Base-by-base conservation (phyloP, 2,329 filamentous ascomycete genomes). In the Aspergillus brasiliensis region DNA sequence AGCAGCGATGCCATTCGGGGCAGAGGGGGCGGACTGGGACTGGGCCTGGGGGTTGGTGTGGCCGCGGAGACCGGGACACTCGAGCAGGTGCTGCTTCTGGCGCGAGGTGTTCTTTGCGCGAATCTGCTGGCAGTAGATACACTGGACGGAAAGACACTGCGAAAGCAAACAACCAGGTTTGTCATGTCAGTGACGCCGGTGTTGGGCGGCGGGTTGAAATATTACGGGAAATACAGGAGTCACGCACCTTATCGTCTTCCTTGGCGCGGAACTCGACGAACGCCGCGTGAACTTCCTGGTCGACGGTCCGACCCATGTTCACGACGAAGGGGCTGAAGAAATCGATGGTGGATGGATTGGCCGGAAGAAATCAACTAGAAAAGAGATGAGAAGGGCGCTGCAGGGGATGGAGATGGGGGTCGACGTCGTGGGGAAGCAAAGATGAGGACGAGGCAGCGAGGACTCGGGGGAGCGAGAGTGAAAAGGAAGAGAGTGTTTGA, bases 261-360 rank as follows among this genome's bases (percentile, higher is more conserved):
- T 82, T 82, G 74, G 80, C 80, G 71, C 80, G 78, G 72, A 82
- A 82, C 73, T 82, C 80, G 72, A 82, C 80, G 70, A 81, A 82
- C 63, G 80, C 80, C 64, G 79, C 79, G 73, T 82, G 80, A 62
- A 82, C 80, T 67, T 82, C 80, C 69, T 81, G 79, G 73, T 82
- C 80, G 69, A 81, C 79, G 46, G 80, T 81, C 59, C 80, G 78
- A 71, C 80, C 80, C 80, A 82, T 82, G 62, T 65, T 75, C 69
- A 68, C 59, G 64, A 69, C 55, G 65, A 62, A 67, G 66, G 65
- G 61, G 48, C 57, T 55, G 59, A 65, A 66, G 60, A 65, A 68
- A 62, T 67, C 62, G 67, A 69, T 66, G 61, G 58, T 67, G 65
- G 60, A 58, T 44, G 62, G 51, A 57, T 62, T 61, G 37, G 8